Base-by-base conservation (phyloP, 164 flowering plant genomes). In the Umbilicus rupestris region DNA sequence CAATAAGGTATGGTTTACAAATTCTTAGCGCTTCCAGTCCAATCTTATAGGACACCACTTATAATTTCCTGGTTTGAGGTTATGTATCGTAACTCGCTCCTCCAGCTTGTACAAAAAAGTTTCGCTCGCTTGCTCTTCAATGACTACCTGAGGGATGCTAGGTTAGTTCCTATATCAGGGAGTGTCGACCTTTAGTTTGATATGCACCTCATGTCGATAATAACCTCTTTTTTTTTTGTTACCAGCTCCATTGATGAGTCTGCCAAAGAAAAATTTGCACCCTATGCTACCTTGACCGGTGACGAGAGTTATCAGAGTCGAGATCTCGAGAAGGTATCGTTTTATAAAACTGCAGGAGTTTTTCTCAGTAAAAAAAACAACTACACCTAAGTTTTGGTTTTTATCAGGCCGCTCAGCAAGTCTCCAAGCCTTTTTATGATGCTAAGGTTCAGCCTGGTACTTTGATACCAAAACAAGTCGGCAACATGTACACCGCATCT, bases 101-200 rank as follows among this genome's bases (percentile, higher is more conserved):
- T 81, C 77, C 96, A 95, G 99, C 99, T 95, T 79, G 98, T 95
- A 67, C 99, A 95, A 79, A 95, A 95, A 84, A 95, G 99, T 77
- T 92, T 92, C 81, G 88, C 98, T 62, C 85, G 97, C 33, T 76
- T 95, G 76, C 47, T 74, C 63, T 92, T 78, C 81, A 84, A 83
- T 69, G 99, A 95, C 71, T 84, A 79, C 74, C 37, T 79, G 80
- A 88, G 88, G 66, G 83, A 82, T 71, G 90, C 97, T 71, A 88
- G 98, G 99, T 95, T 68, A 14, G n/a, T 45, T 19, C 26, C 70
- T 46, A 68, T 44, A 16, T 57, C 62, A 12, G 45, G 10, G 12
- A 63, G 9, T 37, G 5, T 41, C n/a, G 14, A 30, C 6, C 5
- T 3, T 30, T 30, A 3, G 28, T 24, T 1, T 35, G 20, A 28